Conservation (phyloP, 441 rosid genomes). For the Erodium texanum region DNA sequence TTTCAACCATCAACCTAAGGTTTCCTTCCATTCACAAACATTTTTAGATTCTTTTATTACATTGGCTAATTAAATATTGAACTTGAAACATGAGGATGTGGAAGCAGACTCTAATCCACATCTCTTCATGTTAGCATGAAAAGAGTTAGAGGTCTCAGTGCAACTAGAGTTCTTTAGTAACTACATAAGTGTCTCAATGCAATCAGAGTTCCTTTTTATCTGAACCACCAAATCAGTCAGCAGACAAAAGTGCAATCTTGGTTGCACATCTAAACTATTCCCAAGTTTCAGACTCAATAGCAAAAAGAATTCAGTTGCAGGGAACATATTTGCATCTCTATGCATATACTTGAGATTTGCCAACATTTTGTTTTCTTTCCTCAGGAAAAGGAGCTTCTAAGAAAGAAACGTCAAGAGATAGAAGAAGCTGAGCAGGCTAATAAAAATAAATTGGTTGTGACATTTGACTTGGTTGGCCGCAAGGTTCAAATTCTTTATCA, state of each 20-base stretch:
- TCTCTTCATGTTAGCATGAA: not conserved
- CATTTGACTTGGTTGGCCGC: slow-evolving; percentile 90
- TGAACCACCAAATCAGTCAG: not conserved
- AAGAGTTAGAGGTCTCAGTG: not conserved
- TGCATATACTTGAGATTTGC: slow-evolving; percentile 14
- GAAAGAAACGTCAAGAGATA: slow-evolving; percentile 65
- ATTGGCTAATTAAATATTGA: not conserved
- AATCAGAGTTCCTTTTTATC: not conserved
- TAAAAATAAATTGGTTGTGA: slow-evolving; percentile 66
- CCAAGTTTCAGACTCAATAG: not conserved
- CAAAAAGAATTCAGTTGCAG: not conserved
- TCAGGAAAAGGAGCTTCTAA: slow-evolving; percentile 78
- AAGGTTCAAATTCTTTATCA: slow-evolving; percentile 45
- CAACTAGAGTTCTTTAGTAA: not conserved
- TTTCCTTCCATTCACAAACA: not conserved
- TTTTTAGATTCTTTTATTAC: not conserved
- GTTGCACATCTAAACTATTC: not conserved
- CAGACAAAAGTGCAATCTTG: not conserved
- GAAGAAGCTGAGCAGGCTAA: slow-evolving; percentile 73
- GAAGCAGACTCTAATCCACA: not conserved
- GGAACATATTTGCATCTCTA: not conserved
- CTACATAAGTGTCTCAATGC: not conserved
- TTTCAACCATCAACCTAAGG: not conserved
- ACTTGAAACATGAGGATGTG: not conserved
- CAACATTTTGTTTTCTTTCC: slow-evolving; percentile 1